Percentiles rank a stretch among this genome's conserved stretches.
Conservation (phyloP, 768 basidiomycete genomes). For the Hygrophorus russula region DNA sequence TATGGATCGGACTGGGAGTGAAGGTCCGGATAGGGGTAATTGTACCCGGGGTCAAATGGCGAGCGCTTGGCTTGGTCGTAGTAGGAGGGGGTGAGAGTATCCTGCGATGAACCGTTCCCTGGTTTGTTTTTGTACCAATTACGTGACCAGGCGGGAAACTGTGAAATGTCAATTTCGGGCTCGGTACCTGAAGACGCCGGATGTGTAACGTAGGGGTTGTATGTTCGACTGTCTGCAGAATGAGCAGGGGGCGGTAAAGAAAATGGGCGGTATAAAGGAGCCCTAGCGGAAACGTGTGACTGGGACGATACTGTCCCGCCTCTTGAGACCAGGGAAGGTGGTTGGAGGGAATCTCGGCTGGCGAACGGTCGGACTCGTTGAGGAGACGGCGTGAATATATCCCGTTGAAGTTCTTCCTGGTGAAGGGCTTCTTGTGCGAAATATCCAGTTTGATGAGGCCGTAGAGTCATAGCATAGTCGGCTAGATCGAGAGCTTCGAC, state of each 20-base stretch:
- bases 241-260: conserved; percentile 11
- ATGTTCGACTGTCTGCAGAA: conserved; percentile 11
- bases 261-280: conserved; percentile 17
- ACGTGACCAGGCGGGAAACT: conserved; percentile 55
- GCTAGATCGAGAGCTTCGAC: conserved; percentile 66
- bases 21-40: conserved; percentile 12
- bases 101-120: conserved; percentile 11
- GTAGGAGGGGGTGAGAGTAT: conserved; percentile 14
- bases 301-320: conserved; percentile 32
- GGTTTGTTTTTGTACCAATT: conserved; percentile 40
- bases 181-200: conserved; percentile 15
- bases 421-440: conserved; percentile 14
- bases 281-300: conserved; percentile 32
- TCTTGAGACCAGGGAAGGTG: conserved; percentile 32
- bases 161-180: conserved; percentile 46
- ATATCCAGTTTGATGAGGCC: conserved; percentile 16
- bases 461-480: conserved; percentile 50
- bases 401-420: conserved; percentile 9
- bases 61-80: conserved; percentile 17
- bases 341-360: conserved; percentile 15
- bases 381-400: conserved; percentile 12
- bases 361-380: conserved; percentile 16
- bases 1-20: conserved; percentile 21
- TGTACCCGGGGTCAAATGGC: conserved; percentile 24
- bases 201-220: conserved; percentile 11